Base-by-base conservation (phyloP, 1,139 yeast genomes). In the Suhomyces bolitotheri region DNA sequence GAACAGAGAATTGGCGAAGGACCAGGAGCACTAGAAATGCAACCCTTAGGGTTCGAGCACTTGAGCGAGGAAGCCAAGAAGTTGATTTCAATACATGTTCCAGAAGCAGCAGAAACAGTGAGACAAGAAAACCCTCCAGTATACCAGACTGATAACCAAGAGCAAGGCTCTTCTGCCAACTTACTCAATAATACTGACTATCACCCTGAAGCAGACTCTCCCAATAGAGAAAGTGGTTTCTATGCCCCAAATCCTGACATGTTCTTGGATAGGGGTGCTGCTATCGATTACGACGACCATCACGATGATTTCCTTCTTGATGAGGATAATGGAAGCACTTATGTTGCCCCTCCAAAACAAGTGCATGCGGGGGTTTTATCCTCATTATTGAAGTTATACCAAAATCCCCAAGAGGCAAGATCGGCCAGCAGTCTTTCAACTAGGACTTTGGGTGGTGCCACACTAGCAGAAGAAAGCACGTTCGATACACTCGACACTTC, bases 351-450 rank as follows among this genome's bases (percentile, higher is more conserved):
- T 0, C 95, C 95, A 0, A 65, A 72, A 27, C 76, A 75, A 35
- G 88, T 86, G 5, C 82, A 82, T 45, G 87, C 88, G 17, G 96
- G 96, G 53, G 90, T 88, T 12, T 70, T 88, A 22, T 85, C 95
- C 0, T 78, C 90, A 2, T 66, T 88, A 43, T 66, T 88, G 43
- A 76, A 80, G 46, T 67, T 88, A 36, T 86, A 87, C 50, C 81
- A 76, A 42, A 58, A 63, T 38, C 66, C 62, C 0, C 53, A 58
- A n/a, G 66, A 59, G 8, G 34, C 45, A 29, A 62, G 59, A 38
- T 64, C 72, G 1, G 34, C 55, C 15, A 45, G 59, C 14, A 52
- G 58, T 10, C 31, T 60, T 14, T 34, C 42, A 10, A 43, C 57
- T n/a, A 41, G 53, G 19, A 50, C 51, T n/a, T 43, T 49, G 24